These are phyloP conservation scores for Macrolepiota fuliginosa DNA, from an alignment of 768 basidiomycete species.

Conservation along the genomic window DNA sequence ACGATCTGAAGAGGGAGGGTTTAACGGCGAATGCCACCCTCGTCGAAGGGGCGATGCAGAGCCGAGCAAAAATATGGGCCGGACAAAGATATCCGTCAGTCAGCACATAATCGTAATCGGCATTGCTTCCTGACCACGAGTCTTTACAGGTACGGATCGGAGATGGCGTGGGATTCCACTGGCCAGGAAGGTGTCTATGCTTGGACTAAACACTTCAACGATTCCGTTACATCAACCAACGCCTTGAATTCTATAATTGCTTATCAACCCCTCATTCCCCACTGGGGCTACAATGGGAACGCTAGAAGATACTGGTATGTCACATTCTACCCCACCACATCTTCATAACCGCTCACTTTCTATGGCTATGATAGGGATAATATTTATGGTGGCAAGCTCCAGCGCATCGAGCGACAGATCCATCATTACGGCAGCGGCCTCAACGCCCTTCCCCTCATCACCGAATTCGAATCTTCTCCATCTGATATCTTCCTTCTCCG, in stretches of 20 bases:
- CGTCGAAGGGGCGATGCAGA: constrained; percentile 44
- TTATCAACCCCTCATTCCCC: constrained; percentile 55
- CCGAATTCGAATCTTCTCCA: constrained; percentile 44
- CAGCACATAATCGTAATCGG: background rate
- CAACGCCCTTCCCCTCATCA: constrained; percentile 52
- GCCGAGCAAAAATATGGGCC: constrained; percentile 43
- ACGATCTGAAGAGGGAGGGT: constrained; percentile 52
- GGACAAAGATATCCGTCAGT: constrained; percentile 50
- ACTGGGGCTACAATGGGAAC: constrained; percentile 63
- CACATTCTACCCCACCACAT: background rate
- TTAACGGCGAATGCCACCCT: constrained; percentile 44
- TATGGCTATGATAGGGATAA: constrained; percentile 41
- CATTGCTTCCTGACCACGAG: background rate
- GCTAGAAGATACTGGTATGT: constrained; percentile 53
- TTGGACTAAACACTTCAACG: constrained; percentile 54
- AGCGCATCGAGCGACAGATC: constrained; percentile 53
- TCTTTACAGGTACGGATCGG: constrained; percentile 47
- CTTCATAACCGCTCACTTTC: constrained; percentile 1
- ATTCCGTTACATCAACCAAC: constrained; percentile 46
- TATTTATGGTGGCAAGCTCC: constrained; percentile 52
- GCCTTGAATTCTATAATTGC: constrained; percentile 55
- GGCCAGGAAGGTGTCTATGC: constrained; percentile 57
- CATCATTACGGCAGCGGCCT: constrained; percentile 59
- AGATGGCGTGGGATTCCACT: constrained; percentile 59
- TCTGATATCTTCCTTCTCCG: constrained; percentile 51